Base-by-base conservation (phyloP, 225 moss, liverwort and hornwort genomes). In the Polytrichum commune region DNA sequence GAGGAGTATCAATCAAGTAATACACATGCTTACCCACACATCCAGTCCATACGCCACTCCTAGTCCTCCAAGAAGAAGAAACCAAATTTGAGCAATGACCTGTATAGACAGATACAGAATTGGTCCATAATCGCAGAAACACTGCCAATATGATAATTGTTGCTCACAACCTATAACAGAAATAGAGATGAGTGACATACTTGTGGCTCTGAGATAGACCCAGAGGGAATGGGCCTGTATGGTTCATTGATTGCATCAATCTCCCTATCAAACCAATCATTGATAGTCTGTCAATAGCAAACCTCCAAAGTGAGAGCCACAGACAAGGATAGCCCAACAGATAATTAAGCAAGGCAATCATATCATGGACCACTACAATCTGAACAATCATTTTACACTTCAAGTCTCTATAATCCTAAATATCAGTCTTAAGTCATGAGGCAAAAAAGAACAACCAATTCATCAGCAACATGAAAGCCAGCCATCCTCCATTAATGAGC, bases 201-300 rank as follows among this genome's bases (percentile, higher is more conserved):
- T 73, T 96, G 87, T 29, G 77, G 27, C 75, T 93, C 89, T 60
- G 96, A 85, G 65, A 97, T 90, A 54, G 96, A 90, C 81, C 96
- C 96, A 24, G 96, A 97, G 33, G 96, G 96, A 76, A 97, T 97
- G 53, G 96, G 96, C 72, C 96, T 90, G 66, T 97, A 93, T 26
- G 96, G 96, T 69, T 97, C 96, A 78, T 97, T 97, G 73, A 97
- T 93, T 56, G 96, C 96, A 80, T 97, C 96, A 53, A 97, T 97
- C 74, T 97, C 96, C 69, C 62, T 89, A 74, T 97, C 96, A 72
- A 87, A 97, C 93, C 93, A 97, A 72, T 97, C 96, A 69, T 97
- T 97, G 66, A 97, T 97, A 70, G 96, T 93, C 93, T 97, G 90
- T 33, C 57, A 71, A 72, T 38, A 33, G 70, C 75, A 75, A 82